These are phyloP conservation scores for Clitopilus passeckerianus DNA, from an alignment of 768 basidiomycete genomes.

Conservation along the genomic window DNA sequence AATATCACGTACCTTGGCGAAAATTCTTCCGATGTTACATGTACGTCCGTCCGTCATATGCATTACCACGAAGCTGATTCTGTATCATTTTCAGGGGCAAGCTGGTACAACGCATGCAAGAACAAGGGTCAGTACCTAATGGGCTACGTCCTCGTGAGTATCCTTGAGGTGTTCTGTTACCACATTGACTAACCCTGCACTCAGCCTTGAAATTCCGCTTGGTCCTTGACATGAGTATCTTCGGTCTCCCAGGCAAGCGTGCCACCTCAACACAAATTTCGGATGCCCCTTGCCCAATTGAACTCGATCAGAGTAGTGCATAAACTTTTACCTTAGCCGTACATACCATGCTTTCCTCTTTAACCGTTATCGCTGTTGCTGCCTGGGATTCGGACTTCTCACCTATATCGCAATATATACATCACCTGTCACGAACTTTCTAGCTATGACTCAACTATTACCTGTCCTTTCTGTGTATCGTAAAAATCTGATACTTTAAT, in stretches of 20 bases:
- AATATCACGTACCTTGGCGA: slow-evolving; percentile 79
- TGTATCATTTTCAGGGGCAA: too few relatives aligned
- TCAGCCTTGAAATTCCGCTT: slow-evolving; percentile 61
- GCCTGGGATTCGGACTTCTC: not conserved
- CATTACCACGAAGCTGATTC: too few relatives aligned
- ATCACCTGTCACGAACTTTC: not conserved
- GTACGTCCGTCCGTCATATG: slow-evolving; percentile 44
- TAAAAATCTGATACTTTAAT: not conserved
- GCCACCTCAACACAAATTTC: slow-evolving; percentile 51
- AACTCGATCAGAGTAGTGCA: slow-evolving; percentile 48
- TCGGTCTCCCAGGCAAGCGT: slow-evolving; percentile 55
- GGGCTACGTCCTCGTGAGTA: slow-evolving; percentile 60
- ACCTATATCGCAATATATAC: not conserved
- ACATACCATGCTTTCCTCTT: not conserved
- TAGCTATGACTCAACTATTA: not conserved
- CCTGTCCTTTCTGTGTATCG: slow-evolving; percentile 1
- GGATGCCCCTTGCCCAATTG: slow-evolving; percentile 65
- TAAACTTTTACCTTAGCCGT: slow-evolving; percentile 22
- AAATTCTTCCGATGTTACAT: slow-evolving; percentile 81
- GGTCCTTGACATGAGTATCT: slow-evolving; percentile 60
- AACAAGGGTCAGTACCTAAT: slow-evolving; percentile 44
- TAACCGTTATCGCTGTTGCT: not conserved
- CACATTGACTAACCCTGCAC: slow-evolving; percentile 15
- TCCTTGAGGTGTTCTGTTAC: slow-evolving; percentile 1
- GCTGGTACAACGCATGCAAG: slow-evolving; percentile 77